Evolutionary conservation across 345 rosid genomes (phyloP).

Genomic region (Carallia pectinifolia): DNA sequence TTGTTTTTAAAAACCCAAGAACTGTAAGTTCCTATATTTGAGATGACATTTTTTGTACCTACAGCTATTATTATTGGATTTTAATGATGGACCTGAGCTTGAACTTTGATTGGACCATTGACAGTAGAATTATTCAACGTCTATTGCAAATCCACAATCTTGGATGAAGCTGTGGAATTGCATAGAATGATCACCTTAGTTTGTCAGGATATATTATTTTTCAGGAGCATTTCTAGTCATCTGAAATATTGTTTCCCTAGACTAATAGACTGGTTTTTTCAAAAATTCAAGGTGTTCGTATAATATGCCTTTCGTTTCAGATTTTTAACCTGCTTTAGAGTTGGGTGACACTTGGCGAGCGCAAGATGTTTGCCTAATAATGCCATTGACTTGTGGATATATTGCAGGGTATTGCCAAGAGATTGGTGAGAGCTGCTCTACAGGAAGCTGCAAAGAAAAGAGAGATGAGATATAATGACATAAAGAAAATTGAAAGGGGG

Average conservation of each 20-base stretch:
- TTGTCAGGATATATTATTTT: background rate
- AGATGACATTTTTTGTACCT: background rate
- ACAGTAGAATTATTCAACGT: background rate
- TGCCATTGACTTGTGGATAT: background rate
- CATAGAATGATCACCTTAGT: background rate
- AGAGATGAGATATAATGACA: constrained; percentile 33
- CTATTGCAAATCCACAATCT: background rate
- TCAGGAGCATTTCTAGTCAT: background rate
- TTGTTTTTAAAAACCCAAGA: constrained; percentile 83
- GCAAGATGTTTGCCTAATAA: background rate
- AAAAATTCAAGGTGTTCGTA: background rate
- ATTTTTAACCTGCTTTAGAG: background rate
- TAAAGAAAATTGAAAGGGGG: constrained; percentile 28
- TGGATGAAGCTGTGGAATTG: background rate
- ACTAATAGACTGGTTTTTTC: no score
- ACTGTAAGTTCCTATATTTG: constrained; percentile 50
- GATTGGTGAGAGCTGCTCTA: constrained; percentile 35
- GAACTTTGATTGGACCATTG: background rate
- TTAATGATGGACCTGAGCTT: background rate
- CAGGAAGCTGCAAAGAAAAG: constrained; percentile 33
- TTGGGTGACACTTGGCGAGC: background rate
- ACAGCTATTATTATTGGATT: background rate
- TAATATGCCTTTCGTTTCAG: background rate
- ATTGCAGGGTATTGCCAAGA: constrained; percentile 34
- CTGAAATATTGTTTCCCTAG: background rate